These are phyloP conservation scores for Xylaria telfairii DNA, from an alignment of 495 filamentous ascomycete species.

Conservation along the genomic window DNA sequence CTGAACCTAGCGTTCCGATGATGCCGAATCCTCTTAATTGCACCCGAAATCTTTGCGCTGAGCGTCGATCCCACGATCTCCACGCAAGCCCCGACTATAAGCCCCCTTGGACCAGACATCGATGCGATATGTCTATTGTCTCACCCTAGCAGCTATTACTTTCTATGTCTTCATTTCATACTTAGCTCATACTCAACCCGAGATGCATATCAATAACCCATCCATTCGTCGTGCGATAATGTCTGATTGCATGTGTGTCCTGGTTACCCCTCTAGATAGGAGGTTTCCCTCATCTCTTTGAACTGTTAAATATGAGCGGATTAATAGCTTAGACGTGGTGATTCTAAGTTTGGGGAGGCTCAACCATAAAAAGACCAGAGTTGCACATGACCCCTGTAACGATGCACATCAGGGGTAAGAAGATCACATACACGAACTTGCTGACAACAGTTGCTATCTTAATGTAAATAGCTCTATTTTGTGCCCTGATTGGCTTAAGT, in stretches of 20 bases:
- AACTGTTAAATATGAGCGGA: neutral
- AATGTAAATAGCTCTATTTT: slow-evolving; percentile 14
- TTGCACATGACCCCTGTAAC: neutral
- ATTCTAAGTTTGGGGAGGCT: neutral
- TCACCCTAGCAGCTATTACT: neutral
- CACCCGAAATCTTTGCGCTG: neutral
- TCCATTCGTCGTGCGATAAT: neutral
- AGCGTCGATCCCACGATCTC: neutral
- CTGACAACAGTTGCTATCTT: neutral
- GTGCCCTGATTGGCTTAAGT: slow-evolving; percentile 9
- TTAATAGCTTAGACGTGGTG: neutral
- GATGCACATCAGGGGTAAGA: neutral
- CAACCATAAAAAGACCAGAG: neutral
- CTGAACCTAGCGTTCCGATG: neutral
- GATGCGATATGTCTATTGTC: neutral
- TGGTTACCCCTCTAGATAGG: neutral
- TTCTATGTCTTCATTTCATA: neutral
- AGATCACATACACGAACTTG: neutral
- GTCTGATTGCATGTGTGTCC: neutral
- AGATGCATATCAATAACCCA: neutral
- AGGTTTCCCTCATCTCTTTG: neutral
- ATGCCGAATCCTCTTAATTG: slow-evolving; percentile 8
- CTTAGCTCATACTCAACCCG: neutral
- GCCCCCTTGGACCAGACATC: neutral
- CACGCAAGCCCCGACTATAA: neutral